Evolutionary conservation across 208 protist species (phyloP).

Genomic region (Trypanosoma grayi): DNA sequence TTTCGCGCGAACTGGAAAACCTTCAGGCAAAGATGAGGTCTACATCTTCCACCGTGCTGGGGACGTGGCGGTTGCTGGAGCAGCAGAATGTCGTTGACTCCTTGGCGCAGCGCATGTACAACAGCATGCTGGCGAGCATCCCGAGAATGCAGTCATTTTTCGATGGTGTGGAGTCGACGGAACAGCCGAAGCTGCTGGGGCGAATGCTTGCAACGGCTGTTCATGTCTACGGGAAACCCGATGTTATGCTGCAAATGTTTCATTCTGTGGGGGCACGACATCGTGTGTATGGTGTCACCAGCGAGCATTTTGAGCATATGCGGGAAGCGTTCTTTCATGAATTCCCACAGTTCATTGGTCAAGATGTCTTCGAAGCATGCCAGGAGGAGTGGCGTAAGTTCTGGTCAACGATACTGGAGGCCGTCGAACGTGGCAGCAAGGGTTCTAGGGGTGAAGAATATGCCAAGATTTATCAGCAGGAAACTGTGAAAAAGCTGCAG

Average conservation of each 20-base stretch:
- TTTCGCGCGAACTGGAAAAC: conserved; percentile 64
- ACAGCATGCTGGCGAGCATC: conserved; percentile 50
- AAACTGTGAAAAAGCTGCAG: conserved; percentile 46
- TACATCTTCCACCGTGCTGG: conserved; percentile 52
- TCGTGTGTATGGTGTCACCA: conserved; percentile 61
- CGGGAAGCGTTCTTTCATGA: conserved; percentile 64
- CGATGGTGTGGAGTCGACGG: conserved; percentile 55
- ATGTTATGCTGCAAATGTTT: conserved; percentile 59
- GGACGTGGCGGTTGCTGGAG: conserved; percentile 66
- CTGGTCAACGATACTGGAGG: conserved; percentile 50
- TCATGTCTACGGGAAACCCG: conserved; percentile 61
- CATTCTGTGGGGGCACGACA: conserved; percentile 60
- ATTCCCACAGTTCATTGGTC: conserved; percentile 69
- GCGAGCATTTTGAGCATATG: conserved; percentile 49
- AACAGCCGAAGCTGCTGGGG: conserved; percentile 54
- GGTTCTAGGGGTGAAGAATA: conserved; percentile 57
- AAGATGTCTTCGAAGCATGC: conserved; percentile 44
- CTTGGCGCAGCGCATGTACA: conserved; percentile 62
- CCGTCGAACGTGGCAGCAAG: conserved; percentile 49
- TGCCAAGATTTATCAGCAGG: conserved; percentile 38
- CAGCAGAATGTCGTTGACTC: conserved; percentile 45
- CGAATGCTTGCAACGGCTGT: conserved; percentile 70
- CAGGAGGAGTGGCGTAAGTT: conserved; percentile 69
- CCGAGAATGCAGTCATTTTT: conserved; percentile 51
- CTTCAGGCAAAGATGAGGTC: conserved; percentile 49